A percentile compares a stretch with the other conserved stretches of the same genome.
phyloP scores from a whole-genome alignment of 768 basidiomycete species.

The Leucocoprinus leucothites region DNA sequence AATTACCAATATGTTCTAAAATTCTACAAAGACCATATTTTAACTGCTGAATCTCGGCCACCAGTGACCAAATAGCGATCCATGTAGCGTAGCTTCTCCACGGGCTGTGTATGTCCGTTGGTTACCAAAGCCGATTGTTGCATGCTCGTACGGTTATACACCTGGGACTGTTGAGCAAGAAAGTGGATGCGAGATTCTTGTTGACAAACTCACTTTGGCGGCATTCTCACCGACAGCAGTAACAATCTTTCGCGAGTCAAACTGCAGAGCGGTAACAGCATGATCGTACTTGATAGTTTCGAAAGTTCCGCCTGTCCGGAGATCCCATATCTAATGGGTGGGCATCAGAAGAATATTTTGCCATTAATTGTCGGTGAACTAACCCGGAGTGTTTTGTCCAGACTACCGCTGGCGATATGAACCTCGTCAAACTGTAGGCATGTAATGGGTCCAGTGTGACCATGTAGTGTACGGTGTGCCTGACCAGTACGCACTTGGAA shows the following conservation, averaged over 20 bases:
- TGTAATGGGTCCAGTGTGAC: slow-evolving; percentile 91
- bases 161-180: slow-evolving; percentile 37
- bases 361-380: slow-evolving; percentile 22
- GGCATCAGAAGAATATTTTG: slow-evolving; percentile 2
- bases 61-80: slow-evolving; percentile 93
- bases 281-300: slow-evolving; percentile 92
- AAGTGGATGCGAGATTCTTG: background rate
- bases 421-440: slow-evolving; percentile 96
- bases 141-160: slow-evolving; percentile 93
- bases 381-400: slow-evolving; percentile 91
- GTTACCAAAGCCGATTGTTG: slow-evolving; percentile 81
- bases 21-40: slow-evolving; percentile 86
- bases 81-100: slow-evolving; percentile 89
- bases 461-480: slow-evolving; percentile 87
- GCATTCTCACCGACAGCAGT: slow-evolving; percentile 93
- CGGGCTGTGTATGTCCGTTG: slow-evolving; percentile 93
- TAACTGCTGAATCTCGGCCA: slow-evolving; percentile 80
- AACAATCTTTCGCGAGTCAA: slow-evolving; percentile 91
- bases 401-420: slow-evolving; percentile 87
- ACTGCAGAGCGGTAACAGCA: slow-evolving; percentile 88
- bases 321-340: slow-evolving; percentile 85
- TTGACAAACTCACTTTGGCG: slow-evolving; percentile 58
- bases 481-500: slow-evolving; percentile 92
- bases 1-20: background rate
- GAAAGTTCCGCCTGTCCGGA: slow-evolving; percentile 82